Conservation (phyloP, 148 eudicot species). For the Chenopodium quinoa region DNA sequence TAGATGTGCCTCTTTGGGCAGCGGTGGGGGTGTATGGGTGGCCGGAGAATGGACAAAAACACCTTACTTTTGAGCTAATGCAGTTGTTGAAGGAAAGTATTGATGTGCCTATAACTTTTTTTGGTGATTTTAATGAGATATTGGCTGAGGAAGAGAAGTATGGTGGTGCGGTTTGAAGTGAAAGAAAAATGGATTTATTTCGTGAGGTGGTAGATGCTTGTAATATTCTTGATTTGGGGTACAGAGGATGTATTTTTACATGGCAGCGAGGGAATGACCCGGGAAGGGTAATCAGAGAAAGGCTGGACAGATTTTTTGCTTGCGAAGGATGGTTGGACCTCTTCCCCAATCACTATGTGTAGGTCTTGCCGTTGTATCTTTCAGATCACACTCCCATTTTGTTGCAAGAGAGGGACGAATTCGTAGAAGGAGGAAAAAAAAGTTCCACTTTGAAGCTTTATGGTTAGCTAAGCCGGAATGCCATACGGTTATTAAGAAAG, state of each 20-base stretch:
- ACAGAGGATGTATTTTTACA: not conserved
- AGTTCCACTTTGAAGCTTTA: not conserved
- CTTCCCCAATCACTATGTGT: not conserved
- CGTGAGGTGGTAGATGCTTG: not conserved
- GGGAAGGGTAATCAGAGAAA: not conserved
- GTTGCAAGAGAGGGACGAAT: not conserved
- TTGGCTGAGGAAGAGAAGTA: too few species aligned
- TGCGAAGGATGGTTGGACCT: not conserved
- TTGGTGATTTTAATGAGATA: too few species aligned
- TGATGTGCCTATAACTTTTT: too few species aligned
- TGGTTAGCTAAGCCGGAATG: not conserved
- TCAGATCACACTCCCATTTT: not conserved
- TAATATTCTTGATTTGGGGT: not conserved
- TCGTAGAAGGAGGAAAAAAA: not conserved
- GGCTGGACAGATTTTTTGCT: not conserved
- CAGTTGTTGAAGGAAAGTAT: too few species aligned
- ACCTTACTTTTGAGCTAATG: too few species aligned
- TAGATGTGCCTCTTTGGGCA: too few species aligned
- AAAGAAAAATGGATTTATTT: not conserved
- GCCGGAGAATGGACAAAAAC: too few species aligned
- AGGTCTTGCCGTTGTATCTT: too few species aligned
- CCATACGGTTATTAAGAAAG: not conserved
- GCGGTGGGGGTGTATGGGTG: too few species aligned
- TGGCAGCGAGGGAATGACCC: not conserved
- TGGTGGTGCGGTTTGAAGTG: too few species aligned